Conservation (phyloP, 345 rosid genomes). For the Linum usitatissimum region DNA sequence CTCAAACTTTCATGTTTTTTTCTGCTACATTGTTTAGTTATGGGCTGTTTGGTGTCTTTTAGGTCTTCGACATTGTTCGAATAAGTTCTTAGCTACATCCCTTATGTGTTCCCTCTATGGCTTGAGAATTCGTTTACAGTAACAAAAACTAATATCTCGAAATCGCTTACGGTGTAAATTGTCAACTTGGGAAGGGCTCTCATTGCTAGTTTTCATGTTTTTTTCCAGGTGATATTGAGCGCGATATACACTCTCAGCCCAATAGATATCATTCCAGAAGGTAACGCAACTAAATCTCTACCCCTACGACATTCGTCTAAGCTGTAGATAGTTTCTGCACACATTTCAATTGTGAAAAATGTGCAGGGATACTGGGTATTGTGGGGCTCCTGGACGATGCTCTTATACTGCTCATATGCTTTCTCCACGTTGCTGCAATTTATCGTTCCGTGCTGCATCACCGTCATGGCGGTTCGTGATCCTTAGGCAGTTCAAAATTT, state of each 20-base stretch:
- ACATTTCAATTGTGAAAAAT: neutral
- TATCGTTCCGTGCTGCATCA: slow-evolving; percentile 72
- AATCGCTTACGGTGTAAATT: neutral
- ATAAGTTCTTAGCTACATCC: too few relatives aligned
- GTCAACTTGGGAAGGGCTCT: neutral
- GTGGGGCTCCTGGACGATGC: slow-evolving; percentile 79
- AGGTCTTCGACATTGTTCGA: too few relatives aligned
- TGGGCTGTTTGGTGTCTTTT: neutral
- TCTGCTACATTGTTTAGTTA: neutral
- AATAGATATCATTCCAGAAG: slow-evolving; percentile 88
- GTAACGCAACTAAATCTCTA: slow-evolving; percentile 20
- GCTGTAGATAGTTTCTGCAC: neutral
- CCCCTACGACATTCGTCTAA: neutral
- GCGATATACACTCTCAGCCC: slow-evolving; percentile 68
- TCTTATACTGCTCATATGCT: slow-evolving; percentile 45
- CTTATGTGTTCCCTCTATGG: too few relatives aligned
- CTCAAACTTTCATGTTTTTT: neutral
- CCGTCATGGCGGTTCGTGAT: slow-evolving; percentile 55
- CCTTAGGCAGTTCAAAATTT: too few relatives aligned
- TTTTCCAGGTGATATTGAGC: slow-evolving; percentile 53
- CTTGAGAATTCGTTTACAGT: too few relatives aligned
- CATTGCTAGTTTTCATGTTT: neutral
- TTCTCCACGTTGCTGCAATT: slow-evolving; percentile 78
- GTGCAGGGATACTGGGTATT: slow-evolving; percentile 52
- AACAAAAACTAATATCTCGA: neutral